Conservation (phyloP, 148 eudicot species). For the Rhododendron mucronatum region DNA sequence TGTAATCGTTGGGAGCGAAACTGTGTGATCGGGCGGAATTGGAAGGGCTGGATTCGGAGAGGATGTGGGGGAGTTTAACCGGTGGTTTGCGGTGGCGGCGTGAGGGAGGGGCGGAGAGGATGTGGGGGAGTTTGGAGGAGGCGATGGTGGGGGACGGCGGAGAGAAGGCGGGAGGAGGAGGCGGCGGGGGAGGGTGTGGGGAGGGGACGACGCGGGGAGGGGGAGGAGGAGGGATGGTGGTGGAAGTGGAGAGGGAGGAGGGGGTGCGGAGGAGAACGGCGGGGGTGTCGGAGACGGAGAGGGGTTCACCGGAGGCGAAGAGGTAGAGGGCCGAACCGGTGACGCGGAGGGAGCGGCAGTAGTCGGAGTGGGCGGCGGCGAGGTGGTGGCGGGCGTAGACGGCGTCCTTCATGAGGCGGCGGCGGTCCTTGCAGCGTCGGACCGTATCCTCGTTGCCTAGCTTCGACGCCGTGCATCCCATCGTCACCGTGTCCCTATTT, state of each 20-base stretch:
- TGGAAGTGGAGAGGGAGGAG: conserved; percentile 16
- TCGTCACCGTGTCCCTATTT: background rate
- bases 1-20: background rate
- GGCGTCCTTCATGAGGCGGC: conserved; percentile 79
- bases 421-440: conserved; percentile 93
- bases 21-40: conserved; percentile 3
- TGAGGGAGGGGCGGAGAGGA: conserved; percentile 25
- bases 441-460: conserved; percentile 95
- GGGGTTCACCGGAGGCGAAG: conserved; percentile 83
- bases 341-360: conserved; percentile 71
- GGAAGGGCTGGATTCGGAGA: conserved; percentile 60
- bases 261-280: conserved; percentile 54
- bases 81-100: conserved; percentile 22
- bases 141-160: conserved; percentile 25
- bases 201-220: conserved; percentile 3
- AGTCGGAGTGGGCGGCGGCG: conserved; percentile 92
- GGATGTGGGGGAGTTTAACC: conserved; percentile 43
- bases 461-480: conserved; percentile 88
- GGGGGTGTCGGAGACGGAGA: conserved; percentile 73
- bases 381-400: conserved; percentile 94
- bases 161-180: conserved; percentile 20
- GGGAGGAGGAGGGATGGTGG: conserved; percentile 5
- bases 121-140: conserved; percentile 45
- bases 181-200: conserved; percentile 21
- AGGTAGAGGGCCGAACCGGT: conserved; percentile 76